Base-by-base conservation (phyloP, 1,284 basidiomycete genomes). In the Puccinia hordei region DNA sequence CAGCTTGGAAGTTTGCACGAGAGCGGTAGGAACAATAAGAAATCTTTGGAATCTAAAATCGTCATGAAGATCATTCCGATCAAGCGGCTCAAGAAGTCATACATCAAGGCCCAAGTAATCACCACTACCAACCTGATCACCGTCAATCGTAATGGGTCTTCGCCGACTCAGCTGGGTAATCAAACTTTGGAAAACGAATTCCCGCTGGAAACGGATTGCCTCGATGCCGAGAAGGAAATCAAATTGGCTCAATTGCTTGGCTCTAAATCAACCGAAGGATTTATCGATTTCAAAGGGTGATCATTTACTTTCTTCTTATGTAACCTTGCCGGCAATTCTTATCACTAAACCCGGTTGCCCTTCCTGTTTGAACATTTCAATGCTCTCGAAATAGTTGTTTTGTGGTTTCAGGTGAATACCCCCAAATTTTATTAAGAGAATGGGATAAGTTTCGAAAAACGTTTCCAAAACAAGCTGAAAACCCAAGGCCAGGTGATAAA, bases 11-110 rank as follows among this genome's bases (percentile, higher is more conserved):
- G n/a, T 9, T 38, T n/a, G 8, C 8, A 19, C 17, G 61, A 63
- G 12, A 63, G 61, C 6, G 8, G 19, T 38, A 4, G 17, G 33
- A 63, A 38, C 61, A 19, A 41, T n/a, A 63, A 63, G 61, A 63
- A 63, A n/a, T 63, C 61, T 6, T 13, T 63, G 22, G 61, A 63
- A 38, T 63, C 61, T 15, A 73, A 41, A n/a, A 73, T 80, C 17
- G 77, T 80, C 24, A 72, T 80, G 57, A 80, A 80, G 57, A 57
- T 73, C 24, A 69, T 80, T 27, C 77, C 77, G 44, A 80, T 80
- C 49, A 80, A 63, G 51, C 33, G 76, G 68, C 13, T 38, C 2
- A 78, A 53, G 33, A 49, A 68, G 24, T 41, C 65, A n/a, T 57
- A 57, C 35, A 0, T 68, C 27, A 55, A 59, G 17, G 35, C 61